Conservation (phyloP, 805 yeast species). For the Hanseniaspora clermontiae region DNA sequence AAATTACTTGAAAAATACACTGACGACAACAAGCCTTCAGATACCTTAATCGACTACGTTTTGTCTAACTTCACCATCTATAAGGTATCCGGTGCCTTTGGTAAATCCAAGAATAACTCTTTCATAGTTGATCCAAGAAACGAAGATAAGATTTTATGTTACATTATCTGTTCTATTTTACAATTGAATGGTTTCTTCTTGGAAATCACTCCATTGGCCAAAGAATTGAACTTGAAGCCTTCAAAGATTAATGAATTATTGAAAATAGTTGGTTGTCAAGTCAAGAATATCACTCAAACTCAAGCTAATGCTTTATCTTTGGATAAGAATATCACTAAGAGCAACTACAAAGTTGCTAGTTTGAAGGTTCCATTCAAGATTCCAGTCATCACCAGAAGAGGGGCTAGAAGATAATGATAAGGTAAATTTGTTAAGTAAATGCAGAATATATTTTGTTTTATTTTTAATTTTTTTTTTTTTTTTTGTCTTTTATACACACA, state of each 20-base stretch:
- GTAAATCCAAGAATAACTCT: constrained; percentile 63
- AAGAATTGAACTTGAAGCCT: constrained; percentile 72
- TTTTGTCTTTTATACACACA: neutral
- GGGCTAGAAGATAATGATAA: constrained; percentile 28
- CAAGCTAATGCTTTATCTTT: constrained; percentile 65
- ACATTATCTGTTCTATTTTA: constrained; percentile 55
- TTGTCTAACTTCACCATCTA: constrained; percentile 58
- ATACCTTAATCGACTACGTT: constrained; percentile 55
- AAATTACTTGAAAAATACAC: constrained; percentile 43
- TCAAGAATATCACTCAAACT: constrained; percentile 58
- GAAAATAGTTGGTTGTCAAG: constrained; percentile 69
- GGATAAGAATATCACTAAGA: constrained; percentile 40
- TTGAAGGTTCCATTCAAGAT: constrained; percentile 79
- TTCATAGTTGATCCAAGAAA: constrained; percentile 74
- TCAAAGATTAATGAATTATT: constrained; percentile 54
- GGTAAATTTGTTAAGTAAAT: no score
- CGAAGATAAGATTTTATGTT: constrained; percentile 78
- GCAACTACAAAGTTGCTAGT: constrained; percentile 64
- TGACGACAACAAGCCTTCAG: constrained; percentile 48
- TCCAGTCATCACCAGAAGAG: constrained; percentile 69
- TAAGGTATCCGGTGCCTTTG: constrained; percentile 46
- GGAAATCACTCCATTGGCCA: constrained; percentile 69
- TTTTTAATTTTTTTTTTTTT: neutral
- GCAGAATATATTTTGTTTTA: neutral
- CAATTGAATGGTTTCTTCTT: constrained; percentile 65